Base-by-base conservation (phyloP, 2,329 filamentous ascomycete genomes). In the Plectosphaerella sp. region DNA sequence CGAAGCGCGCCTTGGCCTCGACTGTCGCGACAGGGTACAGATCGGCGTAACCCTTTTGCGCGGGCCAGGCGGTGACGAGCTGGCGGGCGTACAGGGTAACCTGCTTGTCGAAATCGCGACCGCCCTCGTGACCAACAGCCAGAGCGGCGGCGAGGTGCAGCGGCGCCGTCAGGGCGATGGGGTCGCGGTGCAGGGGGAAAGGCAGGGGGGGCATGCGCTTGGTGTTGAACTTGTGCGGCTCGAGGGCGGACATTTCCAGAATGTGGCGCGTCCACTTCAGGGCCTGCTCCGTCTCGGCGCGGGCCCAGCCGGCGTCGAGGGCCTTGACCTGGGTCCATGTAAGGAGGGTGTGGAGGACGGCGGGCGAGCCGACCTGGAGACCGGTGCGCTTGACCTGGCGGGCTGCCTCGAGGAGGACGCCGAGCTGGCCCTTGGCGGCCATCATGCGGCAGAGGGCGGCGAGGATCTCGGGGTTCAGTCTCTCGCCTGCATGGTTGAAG, bases 401-500 rank as follows among this genome's bases (percentile, higher is more conserved):
- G 42, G 77, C 73, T 58, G 73, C 75, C 54, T 82, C 77, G 57
- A 84, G 71, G 35, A 83, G 63, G 12, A 71, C 59, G 60, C 67
- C 70, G 39, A 79, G 65, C 52, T 71, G 70, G 42, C 72, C 75
- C 49, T 64, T 65, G 25, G 51, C 20, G 49, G 71, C 72, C 7
- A 74, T 72, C 41, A 65, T 54, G 12, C 78, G 71, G 35, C 76
- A 58, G 47, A 79, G 64, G 70, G 41, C 72, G 75, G 47, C 64
- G 64, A 33, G 28, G 28, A 33, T 12, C 11, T 9, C 28, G 11
- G 28, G 28, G 28, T 33, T 12, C 4, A 12, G 28, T 2, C 11
- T 33, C 8, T 33, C 28, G 8, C 28, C 28, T 3, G 28, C 28
- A 7, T 33, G 28, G 8, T 9, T 33, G 28, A 33, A 33, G 25